These are phyloP conservation scores for Colletotrichum horii DNA, from an alignment of 2,329 filamentous ascomycete species.

Conservation along the genomic window DNA sequence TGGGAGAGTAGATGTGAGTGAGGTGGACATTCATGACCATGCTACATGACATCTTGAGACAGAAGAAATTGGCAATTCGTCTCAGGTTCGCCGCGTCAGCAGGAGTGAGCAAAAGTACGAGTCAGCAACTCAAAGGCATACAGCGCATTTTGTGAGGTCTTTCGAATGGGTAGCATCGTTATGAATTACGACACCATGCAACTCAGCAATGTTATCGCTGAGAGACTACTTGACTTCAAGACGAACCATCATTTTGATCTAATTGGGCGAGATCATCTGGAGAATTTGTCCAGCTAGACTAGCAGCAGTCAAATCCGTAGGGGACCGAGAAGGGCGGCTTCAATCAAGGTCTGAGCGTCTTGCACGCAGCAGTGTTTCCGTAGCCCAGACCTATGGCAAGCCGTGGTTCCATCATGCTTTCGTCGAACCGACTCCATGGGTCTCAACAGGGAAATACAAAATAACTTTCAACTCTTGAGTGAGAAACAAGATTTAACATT, in stretches of 20 bases:
- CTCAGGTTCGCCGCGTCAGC: neutral
- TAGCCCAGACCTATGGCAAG: too few relatives aligned
- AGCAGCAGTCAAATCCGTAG: too few relatives aligned
- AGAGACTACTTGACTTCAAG: too few relatives aligned
- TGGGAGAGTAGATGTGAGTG: neutral
- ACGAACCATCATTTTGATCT: too few relatives aligned
- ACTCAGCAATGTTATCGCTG: too few relatives aligned
- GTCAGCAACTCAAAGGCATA: neutral
- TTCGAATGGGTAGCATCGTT: neutral
- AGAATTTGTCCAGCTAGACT: too few relatives aligned
- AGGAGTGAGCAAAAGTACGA: neutral
- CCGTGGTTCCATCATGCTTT: neutral
- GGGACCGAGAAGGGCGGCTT: too few relatives aligned
- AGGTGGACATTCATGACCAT: neutral
- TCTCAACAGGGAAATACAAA: neutral
- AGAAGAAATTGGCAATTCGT: neutral
- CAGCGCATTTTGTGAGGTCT: neutral
- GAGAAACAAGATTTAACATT: neutral
- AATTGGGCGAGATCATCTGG: too few relatives aligned
- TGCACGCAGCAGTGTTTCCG: too few relatives aligned
- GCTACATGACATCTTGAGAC: neutral
- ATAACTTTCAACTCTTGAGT: neutral
- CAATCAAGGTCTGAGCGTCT: too few relatives aligned
- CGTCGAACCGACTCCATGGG: neutral
- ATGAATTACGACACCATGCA: neutral